Evolutionary conservation across 768 basidiomycete genomes (phyloP).

Genomic region (Mycena epipterygia): DNA sequence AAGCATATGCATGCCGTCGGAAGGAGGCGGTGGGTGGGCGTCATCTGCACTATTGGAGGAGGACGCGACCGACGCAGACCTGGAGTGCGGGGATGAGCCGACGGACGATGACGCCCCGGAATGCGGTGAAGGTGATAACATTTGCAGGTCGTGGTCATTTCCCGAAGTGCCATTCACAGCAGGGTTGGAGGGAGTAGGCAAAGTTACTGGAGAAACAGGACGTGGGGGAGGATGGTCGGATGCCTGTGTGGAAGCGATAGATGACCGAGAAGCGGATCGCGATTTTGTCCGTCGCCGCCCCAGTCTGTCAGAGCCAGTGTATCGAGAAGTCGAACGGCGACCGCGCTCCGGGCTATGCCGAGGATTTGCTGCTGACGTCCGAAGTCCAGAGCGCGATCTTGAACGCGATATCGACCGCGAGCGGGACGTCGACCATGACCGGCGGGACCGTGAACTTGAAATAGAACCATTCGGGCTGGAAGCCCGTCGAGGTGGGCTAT

Average conservation of each 20-base stretch:
- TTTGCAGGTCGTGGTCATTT: not conserved
- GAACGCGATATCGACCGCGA: conserved; percentile 45
- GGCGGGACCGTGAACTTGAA: conserved; percentile 30
- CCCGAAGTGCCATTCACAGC: not conserved
- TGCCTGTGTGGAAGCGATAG: conserved; percentile 65
- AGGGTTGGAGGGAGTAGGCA: not conserved
- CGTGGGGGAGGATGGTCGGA: conserved; percentile 54
- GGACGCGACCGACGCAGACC: not conserved
- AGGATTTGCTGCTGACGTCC: not conserved
- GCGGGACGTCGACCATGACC: conserved; percentile 12
- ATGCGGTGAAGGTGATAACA: not conserved
- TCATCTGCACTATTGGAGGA: too few relatives aligned
- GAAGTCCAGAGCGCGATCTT: conserved; percentile 33
- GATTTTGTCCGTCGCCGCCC: conserved; percentile 53
- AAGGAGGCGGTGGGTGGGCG: not conserved
- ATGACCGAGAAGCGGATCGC: conserved; percentile 68
- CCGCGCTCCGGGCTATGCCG: conserved; percentile 1
- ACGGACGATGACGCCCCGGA: not conserved
- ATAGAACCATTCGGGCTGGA: conserved; percentile 18
- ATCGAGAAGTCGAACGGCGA: conserved; percentile 32
- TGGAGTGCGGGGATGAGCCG: not conserved
- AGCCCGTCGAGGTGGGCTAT: conserved; percentile 13
- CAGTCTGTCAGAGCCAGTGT: conserved; percentile 41
- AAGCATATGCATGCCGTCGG: too few relatives aligned
- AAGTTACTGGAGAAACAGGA: conserved; percentile 23